These are phyloP conservation scores for Globisporangium takayamanum DNA, from an alignment of 352 stramenopile species.

Conservation along the genomic window DNA sequence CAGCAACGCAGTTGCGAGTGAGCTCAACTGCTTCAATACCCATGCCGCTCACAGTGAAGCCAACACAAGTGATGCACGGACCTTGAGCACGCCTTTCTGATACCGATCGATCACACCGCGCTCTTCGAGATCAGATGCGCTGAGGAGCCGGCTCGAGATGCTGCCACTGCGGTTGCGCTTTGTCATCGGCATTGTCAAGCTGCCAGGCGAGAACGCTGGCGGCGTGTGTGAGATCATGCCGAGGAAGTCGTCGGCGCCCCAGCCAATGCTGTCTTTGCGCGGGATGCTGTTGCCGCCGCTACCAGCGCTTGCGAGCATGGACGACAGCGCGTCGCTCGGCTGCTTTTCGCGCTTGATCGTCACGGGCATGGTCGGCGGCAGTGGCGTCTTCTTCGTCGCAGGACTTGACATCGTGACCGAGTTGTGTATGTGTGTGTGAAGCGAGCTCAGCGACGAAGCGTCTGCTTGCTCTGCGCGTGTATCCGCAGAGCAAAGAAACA, in stretches of 20 bases:
- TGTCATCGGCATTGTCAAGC: conserved; percentile 84
- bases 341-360: conserved; percentile 67
- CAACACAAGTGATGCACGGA: conserved; percentile 12
- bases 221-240: conserved; percentile 88
- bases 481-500: neutral
- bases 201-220: conserved; percentile 87
- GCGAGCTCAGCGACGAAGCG: neutral
- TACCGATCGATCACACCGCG: conserved; percentile 86
- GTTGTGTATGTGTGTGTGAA: conserved; percentile 1
- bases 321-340: conserved; percentile 15
- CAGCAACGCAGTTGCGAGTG: neutral
- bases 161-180: conserved; percentile 79
- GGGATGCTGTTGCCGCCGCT: conserved; percentile 29
- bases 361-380: conserved; percentile 61
- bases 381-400: conserved; percentile 28
- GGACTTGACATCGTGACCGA: conserved; percentile 16
- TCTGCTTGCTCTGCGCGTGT: neutral
- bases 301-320: conserved; percentile 23
- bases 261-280: conserved; percentile 80
- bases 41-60: neutral
- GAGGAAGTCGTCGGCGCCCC: conserved; percentile 79
- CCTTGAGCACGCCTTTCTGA: conserved; percentile 89
- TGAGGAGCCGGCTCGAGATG: conserved; percentile 82
- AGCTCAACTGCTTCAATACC: neutral
- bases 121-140: conserved; percentile 86